phyloP scores from a whole-genome alignment of 352 stramenopile genomes.

The Pythium aphanidermatum region DNA sequence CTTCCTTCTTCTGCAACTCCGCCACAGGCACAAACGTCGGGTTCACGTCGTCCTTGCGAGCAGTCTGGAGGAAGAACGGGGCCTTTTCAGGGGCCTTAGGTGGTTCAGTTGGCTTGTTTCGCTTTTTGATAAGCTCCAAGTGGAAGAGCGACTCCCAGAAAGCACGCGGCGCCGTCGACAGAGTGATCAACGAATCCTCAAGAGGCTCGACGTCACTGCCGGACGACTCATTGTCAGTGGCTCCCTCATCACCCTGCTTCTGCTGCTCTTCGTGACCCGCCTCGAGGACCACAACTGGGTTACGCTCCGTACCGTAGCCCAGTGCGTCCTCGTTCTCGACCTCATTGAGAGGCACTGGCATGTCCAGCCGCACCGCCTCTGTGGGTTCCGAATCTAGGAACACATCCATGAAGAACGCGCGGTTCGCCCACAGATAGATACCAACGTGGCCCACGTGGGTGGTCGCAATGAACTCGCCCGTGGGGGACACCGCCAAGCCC shows the following conservation, averaged over 20 bases:
- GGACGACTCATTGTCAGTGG: constrained; percentile 31
- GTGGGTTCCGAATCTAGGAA: constrained; percentile 74
- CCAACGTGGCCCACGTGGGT: constrained; percentile 88
- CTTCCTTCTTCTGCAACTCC: constrained; percentile 21
- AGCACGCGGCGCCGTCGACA: constrained; percentile 70
- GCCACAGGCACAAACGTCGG: constrained; percentile 63
- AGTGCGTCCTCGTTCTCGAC: constrained; percentile 64
- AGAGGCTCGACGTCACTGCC: constrained; percentile 42
- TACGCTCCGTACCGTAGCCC: constrained; percentile 46
- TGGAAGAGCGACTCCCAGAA: constrained; percentile 91
- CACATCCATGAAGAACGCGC: constrained; percentile 90
- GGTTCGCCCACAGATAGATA: constrained; percentile 95
- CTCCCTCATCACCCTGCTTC: constrained; percentile 24
- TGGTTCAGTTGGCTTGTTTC: constrained; percentile 94
- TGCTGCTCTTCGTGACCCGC: constrained; percentile 6
- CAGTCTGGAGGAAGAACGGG: constrained; percentile 94
- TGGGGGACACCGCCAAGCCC: constrained; percentile 90
- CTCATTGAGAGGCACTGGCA: constrained; percentile 86
- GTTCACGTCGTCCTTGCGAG: constrained; percentile 71
- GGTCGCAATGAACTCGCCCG: constrained; percentile 95
- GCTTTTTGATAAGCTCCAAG: constrained; percentile 93
- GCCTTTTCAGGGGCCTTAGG: constrained; percentile 92
- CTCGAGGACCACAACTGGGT: constrained; percentile 30
- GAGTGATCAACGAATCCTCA: constrained; percentile 57
- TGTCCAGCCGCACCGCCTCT: constrained; percentile 84